A percentile compares a stretch with the other conserved stretches of the same genome.
These are phyloP conservation scores for Buxus sempervirens DNA, from an alignment of 164 flowering plant genomes.

Conservation along the genomic window DNA sequence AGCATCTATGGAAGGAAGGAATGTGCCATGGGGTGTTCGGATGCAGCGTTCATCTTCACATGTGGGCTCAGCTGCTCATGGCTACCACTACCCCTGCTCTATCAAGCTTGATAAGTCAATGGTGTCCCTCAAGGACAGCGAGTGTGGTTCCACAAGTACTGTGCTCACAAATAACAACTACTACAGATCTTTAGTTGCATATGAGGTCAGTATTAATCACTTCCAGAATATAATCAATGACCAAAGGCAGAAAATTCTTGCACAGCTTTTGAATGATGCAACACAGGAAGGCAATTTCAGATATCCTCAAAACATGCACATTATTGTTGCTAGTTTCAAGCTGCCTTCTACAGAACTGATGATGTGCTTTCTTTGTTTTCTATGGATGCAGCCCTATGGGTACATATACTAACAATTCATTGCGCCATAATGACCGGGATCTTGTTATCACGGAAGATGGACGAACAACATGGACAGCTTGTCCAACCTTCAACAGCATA, in stretches of 20 bases:
- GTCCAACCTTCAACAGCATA: conserved; percentile 8
- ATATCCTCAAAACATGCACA: neutral
- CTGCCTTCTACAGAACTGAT: conserved; percentile 4
- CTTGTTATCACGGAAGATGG: neutral
- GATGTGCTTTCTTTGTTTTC: conserved; percentile 4
- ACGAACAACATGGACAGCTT: conserved; percentile 7
- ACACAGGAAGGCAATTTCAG: neutral
- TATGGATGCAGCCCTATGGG: conserved; percentile 48
- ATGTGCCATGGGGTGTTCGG: conserved; percentile 60
- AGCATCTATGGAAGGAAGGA: conserved; percentile 71
- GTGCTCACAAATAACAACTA: conserved; percentile 69
- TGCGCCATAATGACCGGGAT: conserved; percentile 6
- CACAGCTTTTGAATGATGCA: neutral
- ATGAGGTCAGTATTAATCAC: conserved; percentile 48
- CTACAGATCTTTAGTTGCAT: conserved; percentile 76
- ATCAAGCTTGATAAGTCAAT: conserved; percentile 76
- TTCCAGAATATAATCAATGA: neutral
- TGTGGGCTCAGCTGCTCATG: conserved; percentile 55
- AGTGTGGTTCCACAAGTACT: conserved; percentile 84
- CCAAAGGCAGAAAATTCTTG: neutral
- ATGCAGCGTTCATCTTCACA: conserved; percentile 95
- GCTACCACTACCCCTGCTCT: conserved; percentile 71
- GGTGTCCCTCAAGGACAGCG: conserved; percentile 70
- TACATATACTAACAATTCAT: conserved; percentile 28
- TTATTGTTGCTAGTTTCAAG: neutral